Conservation (phyloP, 768 basidiomycete species). For the Russula compacta region DNA sequence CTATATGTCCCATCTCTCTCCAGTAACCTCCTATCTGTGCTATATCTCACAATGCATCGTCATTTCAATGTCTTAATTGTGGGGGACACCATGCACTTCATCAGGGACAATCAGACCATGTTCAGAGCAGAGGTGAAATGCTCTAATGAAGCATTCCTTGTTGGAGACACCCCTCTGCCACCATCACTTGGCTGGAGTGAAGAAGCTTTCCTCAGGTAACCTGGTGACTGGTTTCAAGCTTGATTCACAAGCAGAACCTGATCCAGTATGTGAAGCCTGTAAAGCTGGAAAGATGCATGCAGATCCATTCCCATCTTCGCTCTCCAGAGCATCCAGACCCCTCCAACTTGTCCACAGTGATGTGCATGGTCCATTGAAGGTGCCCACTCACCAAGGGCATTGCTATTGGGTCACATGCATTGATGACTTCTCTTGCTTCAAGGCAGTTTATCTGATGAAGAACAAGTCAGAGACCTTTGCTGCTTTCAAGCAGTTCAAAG, state of each 20-base stretch:
- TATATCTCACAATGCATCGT: neutral
- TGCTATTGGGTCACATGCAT: neutral
- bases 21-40: too few relatives aligned
- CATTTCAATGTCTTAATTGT: neutral
- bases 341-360: too few relatives aligned
- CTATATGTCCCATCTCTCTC: neutral
- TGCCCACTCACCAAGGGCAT: too few relatives aligned
- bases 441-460: neutral
- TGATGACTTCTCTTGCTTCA: neutral
- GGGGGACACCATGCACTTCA: neutral
- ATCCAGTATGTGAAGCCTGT: neutral
- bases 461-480: neutral
- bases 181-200: neutral
- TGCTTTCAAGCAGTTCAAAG: slow-evolving; percentile 21
- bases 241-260: neutral
- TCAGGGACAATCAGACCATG: neutral
- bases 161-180: neutral
- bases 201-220: neutral
- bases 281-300: too few relatives aligned
- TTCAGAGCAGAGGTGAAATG: neutral
- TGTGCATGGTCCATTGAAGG: too few relatives aligned
- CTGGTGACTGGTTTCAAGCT: neutral
- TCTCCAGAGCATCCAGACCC: too few relatives aligned
- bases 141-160: neutral
- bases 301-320: too few relatives aligned